Base-by-base conservation (phyloP, 805 yeast species). In the Pichia californica region DNA sequence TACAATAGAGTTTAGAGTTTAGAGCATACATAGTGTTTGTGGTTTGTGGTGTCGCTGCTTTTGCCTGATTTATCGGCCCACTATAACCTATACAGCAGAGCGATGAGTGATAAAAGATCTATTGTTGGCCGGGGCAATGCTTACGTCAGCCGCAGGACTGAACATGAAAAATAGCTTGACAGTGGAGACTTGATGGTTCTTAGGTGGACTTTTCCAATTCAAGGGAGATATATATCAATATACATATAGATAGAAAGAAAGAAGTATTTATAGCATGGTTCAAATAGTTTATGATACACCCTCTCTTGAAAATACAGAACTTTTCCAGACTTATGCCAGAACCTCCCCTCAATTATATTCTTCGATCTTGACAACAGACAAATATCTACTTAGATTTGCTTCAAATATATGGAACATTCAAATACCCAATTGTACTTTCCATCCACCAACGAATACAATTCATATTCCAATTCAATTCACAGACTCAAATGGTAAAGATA, bases 231-330 rank as follows among this genome's bases (percentile, higher is more conserved):
- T n/a, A n/a, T n/a, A n/a, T n/a, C n/a, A n/a, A n/a, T n/a, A n/a
- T n/a, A n/a, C n/a, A n/a, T n/a, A n/a, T n/a, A n/a, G 13, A 19
- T n/a, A 30, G 15, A 19, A 15, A 29, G 8, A 26, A 37, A 27
- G 23, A 3, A 31, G 16, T 8, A 15, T 13, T 18, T 8, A 15
- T 11, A 8, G 15, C n/a, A 41, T 41, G 44, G 34, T 36, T 9
- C n/a, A 30, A 31, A 16, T 41, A 5, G 15, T 11, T 2, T 19
- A 40, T 16, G 30, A 27, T 33, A 35, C 29, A n/a, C 65, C 65
- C 3, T 55, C 64, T 3, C 44, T 57, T 14, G 65, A 61, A 36
- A 61, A 59, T 44, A 53, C 63, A 14, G 60, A 60, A 21, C 48
- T 52, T 3, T 46, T 54, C 15, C 35, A 55, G 2, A 45, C 47